Base-by-base conservation (phyloP, 768 basidiomycete species). In the Tricholoma sp. region DNA sequence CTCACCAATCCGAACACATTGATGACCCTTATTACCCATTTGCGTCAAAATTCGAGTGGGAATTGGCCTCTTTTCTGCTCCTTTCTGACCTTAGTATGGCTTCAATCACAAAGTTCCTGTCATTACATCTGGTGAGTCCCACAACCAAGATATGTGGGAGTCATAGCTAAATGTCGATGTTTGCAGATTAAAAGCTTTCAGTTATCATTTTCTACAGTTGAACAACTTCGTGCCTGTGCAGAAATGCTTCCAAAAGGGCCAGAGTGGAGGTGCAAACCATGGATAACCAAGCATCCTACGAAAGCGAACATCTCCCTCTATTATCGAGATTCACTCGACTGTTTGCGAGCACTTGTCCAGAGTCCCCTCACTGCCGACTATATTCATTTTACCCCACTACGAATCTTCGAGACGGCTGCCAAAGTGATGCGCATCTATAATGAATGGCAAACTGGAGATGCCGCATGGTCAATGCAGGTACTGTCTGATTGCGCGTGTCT, bases 31-130 rank as follows among this genome's bases (percentile, higher is more conserved):
- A 24, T 24, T 24, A 24, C 24, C 24, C 24, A 17, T 12, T 70
- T 58, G 58, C 64, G 5, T 64, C 62, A 12, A 53, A 59, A n/a
- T 55, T 52, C 1, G 72, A 75, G 49, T 74, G 72, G 72, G 62
- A 72, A 57, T 34, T 72, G 4, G 69, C 62, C 4, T 63, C 57
- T 8, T 73, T 66, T 57, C 61, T 73, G 0, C 53, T 66, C 12
- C 55, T 52, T 3, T 70, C 67, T 5, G 48, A 57, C 17, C 57
- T 74, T 36, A 72, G 68, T 34, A 67, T 71, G 68, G 53, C 57
- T 7, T 59, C 55, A 4, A 66, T 70, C 9, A 57, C 70, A 28
- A 53, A 65, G 12, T 68, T 73, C 39, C 49, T 73, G 29, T 53
- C 55, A 10, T 62, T 74, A 20, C 29, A 64, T 39, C 34, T 68